Evolutionary conservation across 1,139 yeast genomes (phyloP).

Genomic region (Candida smagusa): DNA sequence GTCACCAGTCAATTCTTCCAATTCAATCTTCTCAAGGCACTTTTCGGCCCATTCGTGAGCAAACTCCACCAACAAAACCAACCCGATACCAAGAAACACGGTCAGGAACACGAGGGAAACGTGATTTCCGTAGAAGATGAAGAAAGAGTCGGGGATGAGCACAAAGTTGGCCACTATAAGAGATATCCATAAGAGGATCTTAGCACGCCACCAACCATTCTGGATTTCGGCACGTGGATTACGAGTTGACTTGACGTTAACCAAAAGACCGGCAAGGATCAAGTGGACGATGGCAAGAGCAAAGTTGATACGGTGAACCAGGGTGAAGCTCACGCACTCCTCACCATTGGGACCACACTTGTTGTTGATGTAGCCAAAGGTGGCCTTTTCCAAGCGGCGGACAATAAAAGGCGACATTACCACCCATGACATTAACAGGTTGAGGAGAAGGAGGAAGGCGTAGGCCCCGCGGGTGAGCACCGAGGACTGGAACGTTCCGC

Average conservation of each 20-base stretch:
- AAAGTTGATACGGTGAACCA: slow-evolving; percentile 86
- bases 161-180: slow-evolving; percentile 64
- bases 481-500: slow-evolving; percentile 63
- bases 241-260: slow-evolving; percentile 73
- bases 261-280: slow-evolving; percentile 59
- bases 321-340: slow-evolving; percentile 88
- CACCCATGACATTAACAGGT: slow-evolving; percentile 86
- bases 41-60: slow-evolving; percentile 99
- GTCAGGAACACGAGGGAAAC: slow-evolving; percentile 83
- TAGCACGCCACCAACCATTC: slow-evolving; percentile 87
- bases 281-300: slow-evolving; percentile 83
- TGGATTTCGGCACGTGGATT: slow-evolving; percentile 83
- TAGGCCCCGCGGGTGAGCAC: slow-evolving; percentile 71
- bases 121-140: slow-evolving; percentile 87
- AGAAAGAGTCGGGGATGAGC: slow-evolving; percentile 78
- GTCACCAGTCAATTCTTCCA: slow-evolving; percentile 68
- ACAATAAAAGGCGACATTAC: slow-evolving; percentile 82
- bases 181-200: slow-evolving; percentile 58
- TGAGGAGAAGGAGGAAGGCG: slow-evolving; percentile 72
- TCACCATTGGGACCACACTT: slow-evolving; percentile 71
- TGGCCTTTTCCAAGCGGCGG: slow-evolving; percentile 67
- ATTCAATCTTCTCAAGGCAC: slow-evolving; percentile 85
- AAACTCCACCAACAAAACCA: slow-evolving; percentile 87
- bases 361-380: slow-evolving; percentile 64
- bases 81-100: slow-evolving; percentile 81